Percentiles rank a stretch among this genome's conserved stretches.
phyloP scores from a whole-genome alignment of 345 rosid genomes.

The Eucalyptus shirleyi region DNA sequence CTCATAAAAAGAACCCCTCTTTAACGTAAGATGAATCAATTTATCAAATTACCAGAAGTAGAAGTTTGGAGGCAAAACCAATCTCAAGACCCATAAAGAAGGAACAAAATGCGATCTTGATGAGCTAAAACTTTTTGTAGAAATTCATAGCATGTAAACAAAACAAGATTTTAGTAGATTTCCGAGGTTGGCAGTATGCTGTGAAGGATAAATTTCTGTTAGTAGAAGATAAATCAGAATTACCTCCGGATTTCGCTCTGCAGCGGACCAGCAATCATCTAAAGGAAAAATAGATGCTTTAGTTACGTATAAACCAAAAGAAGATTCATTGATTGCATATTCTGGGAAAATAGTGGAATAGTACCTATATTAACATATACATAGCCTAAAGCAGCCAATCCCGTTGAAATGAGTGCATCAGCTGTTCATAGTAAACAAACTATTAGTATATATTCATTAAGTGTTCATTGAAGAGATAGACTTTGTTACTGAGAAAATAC shows the following conservation, averaged over 20 bases:
- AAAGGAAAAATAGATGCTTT: constrained; percentile 9
- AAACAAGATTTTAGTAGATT: background rate
- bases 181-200: background rate
- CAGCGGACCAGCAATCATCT: constrained; percentile 96
- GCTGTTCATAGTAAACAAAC: constrained; percentile 30
- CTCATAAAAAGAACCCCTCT: background rate
- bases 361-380: constrained; percentile 80
- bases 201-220: background rate
- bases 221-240: background rate
- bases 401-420: constrained; percentile 84
- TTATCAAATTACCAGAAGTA: background rate
- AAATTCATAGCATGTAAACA: background rate
- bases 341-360: background rate
- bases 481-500: background rate
- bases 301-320: background rate
- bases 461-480: background rate
- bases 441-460: background rate
- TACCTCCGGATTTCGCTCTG: constrained; percentile 45
- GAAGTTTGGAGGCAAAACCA: background rate
- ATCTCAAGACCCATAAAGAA: background rate
- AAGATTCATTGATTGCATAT: background rate
- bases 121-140: background rate
- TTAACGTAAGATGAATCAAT: background rate
- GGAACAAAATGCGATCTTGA: background rate
- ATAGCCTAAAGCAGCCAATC: constrained; percentile 90